Base-by-base conservation (phyloP, 2,329 filamentous ascomycete genomes). In the Metarhizium guizhouense region DNA sequence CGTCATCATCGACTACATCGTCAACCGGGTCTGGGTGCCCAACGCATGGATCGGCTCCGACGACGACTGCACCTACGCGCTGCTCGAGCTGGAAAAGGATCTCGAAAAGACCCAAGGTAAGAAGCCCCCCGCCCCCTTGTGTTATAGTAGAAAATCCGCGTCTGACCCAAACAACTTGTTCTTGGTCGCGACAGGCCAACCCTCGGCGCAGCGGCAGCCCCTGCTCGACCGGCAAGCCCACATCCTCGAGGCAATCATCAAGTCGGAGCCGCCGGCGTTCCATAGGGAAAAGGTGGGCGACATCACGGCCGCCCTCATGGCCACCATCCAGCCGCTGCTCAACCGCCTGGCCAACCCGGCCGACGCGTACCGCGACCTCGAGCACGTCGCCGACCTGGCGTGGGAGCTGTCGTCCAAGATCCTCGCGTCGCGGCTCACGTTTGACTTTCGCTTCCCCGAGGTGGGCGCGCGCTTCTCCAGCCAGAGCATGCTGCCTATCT, bases 371-470 rank as follows among this genome's bases (percentile, higher is more conserved):
- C 66, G 66, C 48, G 77, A 79, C 55, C 70, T 80, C 30, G 68
- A 70, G 58, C 58, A 59, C 53, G 69, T 81, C 30, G 66, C 71
- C 51, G 68, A 70, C 54, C 61, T 65, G 11, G 74, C 74, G 0
- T 76, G 76, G 69, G 72, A 74, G 38, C 63, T 79, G 4, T 77
- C 76, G 1, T 71, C 71, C 47, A 71, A 73, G 60, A 74, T 83
- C 61, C 72, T 77, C 60, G 73, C 71, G 51, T 71, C 68, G 51
- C 68, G 73, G 16, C 62, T 74, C 45, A 73, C 72, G 0, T 75
- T 79, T 59, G 71, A 76, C 56, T 74, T 78, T 51, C 69, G 70
- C 49, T 83, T 81, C 65, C 76, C 76, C 40, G 76, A 80, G 56
- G 74, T 76, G 10, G 73, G 74, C 57, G 66, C 67, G 56, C 78